A percentile compares a stretch with the other conserved stretches of the same genome.
phyloP scores from a whole-genome alignment of 805 yeast genomes.

The Myxozyma lipomycoides region DNA sequence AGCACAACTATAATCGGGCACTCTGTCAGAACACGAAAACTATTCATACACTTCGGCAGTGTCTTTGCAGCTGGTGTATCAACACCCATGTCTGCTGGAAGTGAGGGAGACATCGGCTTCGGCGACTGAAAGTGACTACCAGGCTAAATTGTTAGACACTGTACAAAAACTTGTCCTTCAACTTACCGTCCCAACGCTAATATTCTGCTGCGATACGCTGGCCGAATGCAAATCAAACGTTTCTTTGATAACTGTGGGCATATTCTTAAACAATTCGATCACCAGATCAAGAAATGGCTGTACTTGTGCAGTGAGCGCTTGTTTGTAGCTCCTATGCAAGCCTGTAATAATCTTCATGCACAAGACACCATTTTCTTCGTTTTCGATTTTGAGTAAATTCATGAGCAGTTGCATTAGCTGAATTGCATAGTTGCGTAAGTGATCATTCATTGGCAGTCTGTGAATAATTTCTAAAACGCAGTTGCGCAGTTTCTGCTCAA shows the following conservation, averaged over 20 bases:
- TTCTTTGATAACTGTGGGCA: conserved; percentile 68
- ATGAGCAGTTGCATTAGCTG: conserved; percentile 58
- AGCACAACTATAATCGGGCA: conserved; percentile 97
- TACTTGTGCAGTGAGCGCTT: conserved; percentile 62
- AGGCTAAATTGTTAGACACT: conserved; percentile 10
- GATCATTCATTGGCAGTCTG: conserved; percentile 76
- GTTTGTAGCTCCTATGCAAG: conserved; percentile 79
- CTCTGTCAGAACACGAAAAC: conserved; percentile 90
- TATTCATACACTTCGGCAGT: conserved; percentile 63
- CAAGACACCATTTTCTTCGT: conserved; percentile 91
- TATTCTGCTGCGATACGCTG: not conserved
- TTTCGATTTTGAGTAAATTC: conserved; percentile 63
- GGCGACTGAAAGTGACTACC: conserved; percentile 38
- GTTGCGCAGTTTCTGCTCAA: conserved; percentile 64
- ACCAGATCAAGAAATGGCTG: conserved; percentile 75
- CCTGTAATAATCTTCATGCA: conserved; percentile 84
- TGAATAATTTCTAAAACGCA: conserved; percentile 73
- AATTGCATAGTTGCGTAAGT: conserved; percentile 65
- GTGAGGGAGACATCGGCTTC: conserved; percentile 43
- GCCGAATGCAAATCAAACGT: conserved; percentile 48
- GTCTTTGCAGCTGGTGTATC: conserved; percentile 45
- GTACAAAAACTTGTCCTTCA: not conserved
- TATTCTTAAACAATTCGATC: conserved; percentile 69
- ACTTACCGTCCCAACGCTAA: not conserved
- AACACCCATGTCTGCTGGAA: conserved; percentile 39